Evolutionary conservation across 2,329 filamentous ascomycete genomes (phyloP), one percentile per base, ranked within the genome.

Genomic region (Orbilia javanica): DNA sequence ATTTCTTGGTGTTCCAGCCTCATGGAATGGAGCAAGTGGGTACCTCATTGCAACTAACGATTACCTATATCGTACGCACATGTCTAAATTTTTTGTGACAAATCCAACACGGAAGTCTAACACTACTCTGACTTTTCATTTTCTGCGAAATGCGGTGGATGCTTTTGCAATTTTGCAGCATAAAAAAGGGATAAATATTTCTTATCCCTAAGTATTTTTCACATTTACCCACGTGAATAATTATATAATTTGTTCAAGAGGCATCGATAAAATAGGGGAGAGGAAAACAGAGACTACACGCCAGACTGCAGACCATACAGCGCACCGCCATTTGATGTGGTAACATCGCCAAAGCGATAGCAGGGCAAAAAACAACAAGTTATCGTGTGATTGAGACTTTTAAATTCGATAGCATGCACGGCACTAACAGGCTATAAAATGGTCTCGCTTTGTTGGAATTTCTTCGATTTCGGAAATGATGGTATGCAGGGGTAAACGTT

Each of bases 401-500:
- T 62, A 31, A 74, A 53, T 48, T 52, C 63, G 63, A 74, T 67
- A 68, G 34, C 25, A 74, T 74, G 52, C 44, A 66, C 27, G 3
- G 25, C 36, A 34, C 50, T 53, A 72, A 65, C 46, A n/a, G 29
- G 10, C 36, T 52, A 22, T 34, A 13, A 11, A 44, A 53, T n/a
- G 36, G 48, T 15, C 25, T 42, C 20, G 36, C 20, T 60, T 42
- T 13, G 25, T 42, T 39, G 31, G 31, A 34, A 60, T 34, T 27
- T 57, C 27, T 60, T 48, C 31, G 64, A 25, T 34, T 67, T 31
- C 62, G 70, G 63, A 74, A 67, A 68, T 68, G 60, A 67, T 74
- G 31, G 55, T 60, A 44, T 67, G 70, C 70, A 74, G 63, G 70
- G 70, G 63, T 50, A 18, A 50, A 36, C 3, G 27, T 44, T 72